These are phyloP conservation scores for Vitis rotundifolia DNA, from an alignment of 164 flowering plant species.

Conservation along the genomic window DNA sequence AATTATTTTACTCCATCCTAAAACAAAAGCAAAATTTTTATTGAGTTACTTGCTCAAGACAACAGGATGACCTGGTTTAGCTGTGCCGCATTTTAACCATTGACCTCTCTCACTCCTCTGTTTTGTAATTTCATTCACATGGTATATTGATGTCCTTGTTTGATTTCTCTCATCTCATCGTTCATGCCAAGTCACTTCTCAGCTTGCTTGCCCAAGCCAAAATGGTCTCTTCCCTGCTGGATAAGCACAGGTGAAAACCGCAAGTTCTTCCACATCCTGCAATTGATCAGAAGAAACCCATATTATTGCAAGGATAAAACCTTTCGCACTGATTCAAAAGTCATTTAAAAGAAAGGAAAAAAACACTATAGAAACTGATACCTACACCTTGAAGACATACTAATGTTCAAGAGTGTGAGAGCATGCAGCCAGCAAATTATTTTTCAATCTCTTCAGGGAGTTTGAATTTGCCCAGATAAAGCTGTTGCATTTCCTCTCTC, in stretches of 20 bases:
- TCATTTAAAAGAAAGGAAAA: neutral
- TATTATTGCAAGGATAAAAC: neutral
- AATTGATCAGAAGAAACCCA: slow-evolving; percentile 1
- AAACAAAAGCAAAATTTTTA: neutral
- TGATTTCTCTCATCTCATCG: neutral
- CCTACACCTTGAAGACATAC: slow-evolving; percentile 16
- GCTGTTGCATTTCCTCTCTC: slow-evolving; percentile 93
- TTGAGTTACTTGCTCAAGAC: too few relatives aligned
- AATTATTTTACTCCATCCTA: neutral
- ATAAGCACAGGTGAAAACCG: neutral
- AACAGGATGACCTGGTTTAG: too few relatives aligned
- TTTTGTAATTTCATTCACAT: neutral
- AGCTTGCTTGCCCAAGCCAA: neutral
- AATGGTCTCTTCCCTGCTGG: neutral
- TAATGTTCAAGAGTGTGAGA: slow-evolving; percentile 3
- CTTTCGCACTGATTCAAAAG: neutral
- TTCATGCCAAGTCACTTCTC: slow-evolving; percentile 1
- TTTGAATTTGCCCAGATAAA: slow-evolving; percentile 66
- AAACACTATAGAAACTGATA: neutral
- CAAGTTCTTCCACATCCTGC: neutral
- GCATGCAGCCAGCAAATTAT: slow-evolving; percentile 20
- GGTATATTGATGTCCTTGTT: neutral
- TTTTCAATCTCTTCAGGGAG: slow-evolving; percentile 54
- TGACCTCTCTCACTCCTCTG: neutral
- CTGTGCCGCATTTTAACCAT: too few relatives aligned